Conservation (phyloP, 441 rosid genomes). For the Flueggea neowawraea region DNA sequence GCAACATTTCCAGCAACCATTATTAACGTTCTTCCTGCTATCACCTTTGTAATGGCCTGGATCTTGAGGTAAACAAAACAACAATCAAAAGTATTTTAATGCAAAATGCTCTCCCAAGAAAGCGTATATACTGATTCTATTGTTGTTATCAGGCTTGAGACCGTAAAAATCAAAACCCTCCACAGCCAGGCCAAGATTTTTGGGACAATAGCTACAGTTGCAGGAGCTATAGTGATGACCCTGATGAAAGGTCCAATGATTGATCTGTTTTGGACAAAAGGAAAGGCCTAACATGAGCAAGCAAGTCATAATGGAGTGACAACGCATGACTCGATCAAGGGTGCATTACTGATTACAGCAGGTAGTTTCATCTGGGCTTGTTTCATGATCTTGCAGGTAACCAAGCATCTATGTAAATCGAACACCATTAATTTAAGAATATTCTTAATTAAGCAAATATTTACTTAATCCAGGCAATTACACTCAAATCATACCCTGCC, state of each 20-base stretch:
- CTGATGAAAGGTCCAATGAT: slow-evolving; percentile 63
- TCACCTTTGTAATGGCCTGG: slow-evolving; percentile 81
- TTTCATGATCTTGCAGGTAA: slow-evolving; percentile 81
- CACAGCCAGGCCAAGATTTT: slow-evolving; percentile 63
- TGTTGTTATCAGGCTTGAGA: slow-evolving; percentile 52
- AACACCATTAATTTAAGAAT: too few relatives aligned
- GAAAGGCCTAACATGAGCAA: slow-evolving; percentile 21
- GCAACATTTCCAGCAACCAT: slow-evolving; percentile 91
- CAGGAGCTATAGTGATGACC: slow-evolving; percentile 96
- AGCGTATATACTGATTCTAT: too few relatives aligned
- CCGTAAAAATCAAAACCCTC: slow-evolving; percentile 42
- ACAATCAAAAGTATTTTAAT: neutral
- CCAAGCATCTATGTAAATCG: neutral
- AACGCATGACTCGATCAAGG: slow-evolving; percentile 59
- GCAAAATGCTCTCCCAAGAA: neutral
- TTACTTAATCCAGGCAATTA: slow-evolving; percentile 42
- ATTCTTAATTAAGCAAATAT: too few relatives aligned
- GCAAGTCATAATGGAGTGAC: slow-evolving; percentile 34
- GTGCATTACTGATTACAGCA: slow-evolving; percentile 58
- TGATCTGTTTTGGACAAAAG: slow-evolving; percentile 58
- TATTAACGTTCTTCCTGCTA: slow-evolving; percentile 81
- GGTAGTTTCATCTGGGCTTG: slow-evolving; percentile 77
- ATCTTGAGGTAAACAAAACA: slow-evolving; percentile 34
- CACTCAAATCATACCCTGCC: slow-evolving; percentile 63
- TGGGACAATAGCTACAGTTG: slow-evolving; percentile 81